These are phyloP conservation scores for Myxozyma monticola DNA, from an alignment of 805 yeast genomes.

Conservation along the genomic window DNA sequence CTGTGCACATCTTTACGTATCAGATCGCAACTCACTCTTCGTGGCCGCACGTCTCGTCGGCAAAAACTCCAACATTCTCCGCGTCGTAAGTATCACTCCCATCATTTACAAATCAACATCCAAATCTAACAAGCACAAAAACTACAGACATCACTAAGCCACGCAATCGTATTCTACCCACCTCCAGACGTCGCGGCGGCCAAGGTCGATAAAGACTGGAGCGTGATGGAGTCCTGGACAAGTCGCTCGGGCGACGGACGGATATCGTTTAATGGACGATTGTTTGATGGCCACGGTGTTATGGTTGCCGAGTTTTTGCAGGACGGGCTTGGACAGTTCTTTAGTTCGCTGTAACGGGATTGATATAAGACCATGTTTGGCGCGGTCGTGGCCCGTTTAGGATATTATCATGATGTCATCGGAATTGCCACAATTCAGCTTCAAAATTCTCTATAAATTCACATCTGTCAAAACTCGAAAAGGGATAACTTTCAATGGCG, in stretches of 20 bases:
- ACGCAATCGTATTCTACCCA: conserved; percentile 18
- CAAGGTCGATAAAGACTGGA: conserved; percentile 5
- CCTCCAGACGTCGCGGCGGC: conserved; percentile 2
- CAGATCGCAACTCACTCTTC: conserved; percentile 16
- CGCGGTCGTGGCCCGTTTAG: no score
- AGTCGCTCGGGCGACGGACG: conserved; percentile 19
- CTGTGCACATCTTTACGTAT: conserved; percentile 18
- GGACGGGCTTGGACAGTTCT: conserved; percentile 15
- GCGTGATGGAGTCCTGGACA: conserved; percentile 11
- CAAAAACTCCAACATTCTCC: not conserved
- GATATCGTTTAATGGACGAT: conserved; percentile 8
- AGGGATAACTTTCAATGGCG: no score
- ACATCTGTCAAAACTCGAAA: no score
- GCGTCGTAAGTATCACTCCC: conserved; percentile 2
- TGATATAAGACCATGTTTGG: no score
- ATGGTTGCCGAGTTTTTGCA: conserved; percentile 23
- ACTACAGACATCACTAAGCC: conserved; percentile 13
- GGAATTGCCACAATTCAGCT: no score
- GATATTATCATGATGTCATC: no score
- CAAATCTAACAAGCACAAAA: not conserved
- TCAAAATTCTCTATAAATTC: no score
- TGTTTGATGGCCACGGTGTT: conserved; percentile 10
- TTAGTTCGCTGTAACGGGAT: not conserved
- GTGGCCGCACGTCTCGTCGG: conserved; percentile 8
- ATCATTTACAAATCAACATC: not conserved